phyloP scores from a whole-genome alignment of 257 asterid genomes.

The Rubia yunnanensis region DNA sequence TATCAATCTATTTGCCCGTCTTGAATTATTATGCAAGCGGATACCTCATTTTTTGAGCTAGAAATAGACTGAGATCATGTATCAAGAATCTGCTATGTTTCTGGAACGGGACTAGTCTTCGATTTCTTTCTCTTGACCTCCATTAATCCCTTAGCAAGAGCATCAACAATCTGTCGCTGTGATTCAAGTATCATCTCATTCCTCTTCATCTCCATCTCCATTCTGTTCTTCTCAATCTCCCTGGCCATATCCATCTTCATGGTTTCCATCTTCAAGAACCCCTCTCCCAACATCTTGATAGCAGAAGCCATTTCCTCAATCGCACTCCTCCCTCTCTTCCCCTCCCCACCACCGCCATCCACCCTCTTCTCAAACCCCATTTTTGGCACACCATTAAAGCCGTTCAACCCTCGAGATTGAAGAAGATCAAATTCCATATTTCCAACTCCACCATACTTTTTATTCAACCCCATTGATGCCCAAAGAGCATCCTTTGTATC shows the following conservation, averaged over 20 bases:
- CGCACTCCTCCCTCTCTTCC: constrained; percentile 45
- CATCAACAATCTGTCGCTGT: constrained; percentile 77
- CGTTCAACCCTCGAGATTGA: constrained; percentile 16
- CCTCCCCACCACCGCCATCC: constrained; percentile 14
- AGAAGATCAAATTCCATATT: constrained; percentile 16
- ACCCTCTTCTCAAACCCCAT: constrained; percentile 20
- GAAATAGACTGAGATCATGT: not conserved
- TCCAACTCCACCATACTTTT: constrained; percentile 25
- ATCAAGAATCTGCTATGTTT: constrained; percentile 15
- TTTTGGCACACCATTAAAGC: constrained; percentile 14
- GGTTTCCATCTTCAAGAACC: constrained; percentile 69
- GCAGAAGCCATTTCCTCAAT: constrained; percentile 64
- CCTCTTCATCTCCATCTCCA: constrained; percentile 93
- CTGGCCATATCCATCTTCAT: constrained; percentile 90
- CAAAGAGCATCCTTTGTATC: constrained; percentile 27
- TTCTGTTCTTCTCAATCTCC: constrained; percentile 72
- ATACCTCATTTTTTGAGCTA: not conserved
- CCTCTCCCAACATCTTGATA: constrained; percentile 66
- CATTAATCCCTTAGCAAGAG: constrained; percentile 53
- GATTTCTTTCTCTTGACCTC: constrained; percentile 60
- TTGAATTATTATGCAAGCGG: not conserved
- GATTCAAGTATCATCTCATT: constrained; percentile 72
- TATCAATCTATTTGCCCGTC: not conserved
- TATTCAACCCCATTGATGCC: constrained; percentile 22
- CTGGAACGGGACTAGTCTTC: constrained; percentile 23